These are phyloP conservation scores for Pleurotus cornucopiae DNA, from an alignment of 768 basidiomycete species.

Conservation along the genomic window DNA sequence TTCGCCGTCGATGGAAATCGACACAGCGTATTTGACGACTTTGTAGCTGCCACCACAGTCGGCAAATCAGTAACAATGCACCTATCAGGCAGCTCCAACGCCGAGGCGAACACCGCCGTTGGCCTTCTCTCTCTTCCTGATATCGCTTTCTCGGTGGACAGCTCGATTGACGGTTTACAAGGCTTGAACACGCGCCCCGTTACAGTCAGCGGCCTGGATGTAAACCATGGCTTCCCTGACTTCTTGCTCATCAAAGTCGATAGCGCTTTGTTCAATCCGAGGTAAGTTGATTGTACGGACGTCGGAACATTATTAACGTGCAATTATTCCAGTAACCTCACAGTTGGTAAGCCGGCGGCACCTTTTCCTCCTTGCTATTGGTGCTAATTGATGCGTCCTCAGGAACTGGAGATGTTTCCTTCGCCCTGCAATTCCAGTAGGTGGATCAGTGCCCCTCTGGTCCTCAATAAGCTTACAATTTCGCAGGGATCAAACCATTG, in stretches of 20 bases:
- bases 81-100: constrained; percentile 52
- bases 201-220: constrained; percentile 54
- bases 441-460: constrained; percentile 13
- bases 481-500: constrained; percentile 46
- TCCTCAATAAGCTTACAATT: not conserved
- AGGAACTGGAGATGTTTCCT: constrained; percentile 62
- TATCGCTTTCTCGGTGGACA: constrained; percentile 57
- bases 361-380: no score
- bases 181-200: constrained; percentile 58
- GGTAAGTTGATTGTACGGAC: constrained; percentile 26
- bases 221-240: constrained; percentile 61
- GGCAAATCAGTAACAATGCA: constrained; percentile 39
- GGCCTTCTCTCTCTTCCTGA: constrained; percentile 53
- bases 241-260: constrained; percentile 66
- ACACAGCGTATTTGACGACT: constrained; percentile 52
- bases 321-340: constrained; percentile 28
- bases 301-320: no score
- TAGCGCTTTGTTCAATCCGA: constrained; percentile 62
- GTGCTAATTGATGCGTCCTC: constrained; percentile 12
- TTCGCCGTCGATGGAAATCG: constrained; percentile 49
- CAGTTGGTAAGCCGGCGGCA: constrained; percentile 28
- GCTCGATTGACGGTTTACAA: constrained; percentile 58
- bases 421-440: constrained; percentile 52
- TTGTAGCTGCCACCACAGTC: constrained; percentile 57
- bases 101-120: constrained; percentile 60